phyloP scores from a whole-genome alignment of 2,329 filamentous ascomycete species.

The Pezicula neosporulosa region DNA sequence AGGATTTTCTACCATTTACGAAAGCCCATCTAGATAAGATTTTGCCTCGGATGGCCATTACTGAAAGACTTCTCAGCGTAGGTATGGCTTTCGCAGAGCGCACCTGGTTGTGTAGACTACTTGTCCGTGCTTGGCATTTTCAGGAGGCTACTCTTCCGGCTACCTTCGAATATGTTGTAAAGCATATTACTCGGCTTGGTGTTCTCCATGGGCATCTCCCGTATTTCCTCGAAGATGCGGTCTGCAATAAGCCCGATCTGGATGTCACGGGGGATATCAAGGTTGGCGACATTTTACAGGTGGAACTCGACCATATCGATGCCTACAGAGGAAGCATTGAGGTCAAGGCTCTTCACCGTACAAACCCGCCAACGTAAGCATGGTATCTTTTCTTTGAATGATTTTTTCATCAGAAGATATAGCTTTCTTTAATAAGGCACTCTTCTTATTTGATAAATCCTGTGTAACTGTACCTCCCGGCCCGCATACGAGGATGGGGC shows the following conservation, averaged over 20 bases:
- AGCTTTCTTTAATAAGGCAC: too few species aligned
- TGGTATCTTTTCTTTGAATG: too few species aligned
- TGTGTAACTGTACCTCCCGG: too few species aligned
- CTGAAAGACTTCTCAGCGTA: conserved; percentile 21
- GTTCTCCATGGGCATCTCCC: conserved; percentile 30
- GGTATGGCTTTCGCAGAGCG: conserved; percentile 25
- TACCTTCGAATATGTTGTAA: conserved; percentile 46
- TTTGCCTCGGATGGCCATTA: conserved; percentile 21
- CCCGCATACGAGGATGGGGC: too few species aligned
- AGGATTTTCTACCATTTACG: conserved; percentile 26
- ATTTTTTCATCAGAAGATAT: too few species aligned
- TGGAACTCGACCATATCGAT: conserved; percentile 49
- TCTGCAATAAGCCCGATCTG: neutral
- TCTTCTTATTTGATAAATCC: too few species aligned
- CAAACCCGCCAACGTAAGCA: neutral
- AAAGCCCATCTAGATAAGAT: conserved; percentile 22
- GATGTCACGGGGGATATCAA: conserved; percentile 29
- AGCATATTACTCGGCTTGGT: conserved; percentile 29
- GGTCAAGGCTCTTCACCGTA: conserved; percentile 33
- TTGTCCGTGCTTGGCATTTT: conserved; percentile 56
- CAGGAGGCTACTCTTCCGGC: conserved; percentile 43
- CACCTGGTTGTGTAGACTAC: conserved; percentile 57
- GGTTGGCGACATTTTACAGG: conserved; percentile 48
- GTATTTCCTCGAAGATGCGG: conserved; percentile 12
- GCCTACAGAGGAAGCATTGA: conserved; percentile 41